Evolutionary conservation across 2,329 filamentous ascomycete species (phyloP).

Genomic region (Stagonosporopsis vannaccii): DNA sequence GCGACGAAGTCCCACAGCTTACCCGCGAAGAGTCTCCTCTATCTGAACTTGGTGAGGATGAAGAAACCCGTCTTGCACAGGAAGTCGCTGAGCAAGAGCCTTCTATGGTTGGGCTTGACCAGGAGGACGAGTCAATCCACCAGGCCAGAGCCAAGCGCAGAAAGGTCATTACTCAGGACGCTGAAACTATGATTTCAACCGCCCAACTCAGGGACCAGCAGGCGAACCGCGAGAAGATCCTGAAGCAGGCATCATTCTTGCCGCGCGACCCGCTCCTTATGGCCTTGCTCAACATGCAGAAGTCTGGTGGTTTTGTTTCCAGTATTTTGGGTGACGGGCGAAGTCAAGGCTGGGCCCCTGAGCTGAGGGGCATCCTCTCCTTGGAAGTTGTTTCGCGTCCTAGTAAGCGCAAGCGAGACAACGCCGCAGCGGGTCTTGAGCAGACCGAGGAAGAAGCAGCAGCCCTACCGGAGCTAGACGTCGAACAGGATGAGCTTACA

Average conservation of each 20-base stretch:
- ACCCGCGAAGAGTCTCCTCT: slow-evolving; percentile 61
- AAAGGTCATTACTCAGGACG: slow-evolving; percentile 82
- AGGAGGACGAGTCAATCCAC: slow-evolving; percentile 63
- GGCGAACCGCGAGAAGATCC: slow-evolving; percentile 82
- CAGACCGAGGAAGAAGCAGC: slow-evolving; percentile 67
- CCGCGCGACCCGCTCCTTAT: slow-evolving; percentile 87
- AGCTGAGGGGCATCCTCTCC: slow-evolving; percentile 90
- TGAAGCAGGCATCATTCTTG: slow-evolving; percentile 82
- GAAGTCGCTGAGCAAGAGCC: slow-evolving; percentile 56
- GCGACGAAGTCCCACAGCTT: slow-evolving; percentile 12
- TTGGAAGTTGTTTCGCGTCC: slow-evolving; percentile 79
- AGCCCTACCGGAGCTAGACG: slow-evolving; percentile 69
- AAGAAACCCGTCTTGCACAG: slow-evolving; percentile 70
- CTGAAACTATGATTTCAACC: slow-evolving; percentile 77
- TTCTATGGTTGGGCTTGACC: slow-evolving; percentile 49
- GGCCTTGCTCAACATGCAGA: slow-evolving; percentile 90
- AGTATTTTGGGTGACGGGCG: slow-evolving; percentile 84
- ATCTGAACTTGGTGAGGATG: slow-evolving; percentile 60
- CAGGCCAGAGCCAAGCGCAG: slow-evolving; percentile 79
- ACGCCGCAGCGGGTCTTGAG: slow-evolving; percentile 81
- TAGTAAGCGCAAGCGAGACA: slow-evolving; percentile 92
- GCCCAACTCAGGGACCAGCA: slow-evolving; percentile 86
- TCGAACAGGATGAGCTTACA: slow-evolving; percentile 59
- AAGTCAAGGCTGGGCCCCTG: slow-evolving; percentile 84
- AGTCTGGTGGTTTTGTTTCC: slow-evolving; percentile 86